Percentiles rank a stretch among this genome's conserved stretches.
Conservation (phyloP, 805 yeast species). For the Teunomyces cretensis region DNA sequence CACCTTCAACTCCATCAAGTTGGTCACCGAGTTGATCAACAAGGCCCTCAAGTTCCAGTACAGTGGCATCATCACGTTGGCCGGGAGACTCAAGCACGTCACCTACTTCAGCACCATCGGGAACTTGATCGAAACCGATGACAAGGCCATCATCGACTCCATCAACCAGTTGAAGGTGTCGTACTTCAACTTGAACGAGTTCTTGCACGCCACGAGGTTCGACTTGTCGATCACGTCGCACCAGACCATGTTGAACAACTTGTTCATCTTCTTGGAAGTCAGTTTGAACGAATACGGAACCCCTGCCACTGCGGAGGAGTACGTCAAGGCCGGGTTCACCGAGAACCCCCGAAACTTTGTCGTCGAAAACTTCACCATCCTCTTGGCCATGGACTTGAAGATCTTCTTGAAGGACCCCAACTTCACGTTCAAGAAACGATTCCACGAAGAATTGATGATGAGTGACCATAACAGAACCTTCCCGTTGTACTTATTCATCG, state of each 20-base stretch:
- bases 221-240: slow-evolving; percentile 41
- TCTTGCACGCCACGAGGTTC: slow-evolving; percentile 32
- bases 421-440: slow-evolving; percentile 59
- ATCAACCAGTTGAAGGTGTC: slow-evolving; percentile 31
- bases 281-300: slow-evolving; percentile 44
- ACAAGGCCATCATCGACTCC: slow-evolving; percentile 29
- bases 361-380: slow-evolving; percentile 44
- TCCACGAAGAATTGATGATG: slow-evolving; percentile 65
- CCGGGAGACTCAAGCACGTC: slow-evolving; percentile 47
- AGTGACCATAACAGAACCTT: slow-evolving; percentile 49
- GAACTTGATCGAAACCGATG: slow-evolving; percentile 39
- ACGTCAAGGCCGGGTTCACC: slow-evolving; percentile 47
- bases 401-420: slow-evolving; percentile 57
- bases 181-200: slow-evolving; percentile 36
- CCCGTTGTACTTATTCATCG: slow-evolving; percentile 46
- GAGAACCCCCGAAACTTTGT: slow-evolving; percentile 44
- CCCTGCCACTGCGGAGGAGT: slow-evolving; percentile 44
- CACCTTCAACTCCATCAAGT: slow-evolving; percentile 42
- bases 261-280: slow-evolving; percentile 38
- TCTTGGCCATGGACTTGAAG: slow-evolving; percentile 54
- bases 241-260: slow-evolving; percentile 38
- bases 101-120: slow-evolving; percentile 47
- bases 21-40: slow-evolving; percentile 44
- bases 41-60: slow-evolving; percentile 43
- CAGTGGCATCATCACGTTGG: slow-evolving; percentile 43